phyloP scores from a whole-genome alignment of 2,329 filamentous ascomycete species.

The Claviceps spartinae region DNA sequence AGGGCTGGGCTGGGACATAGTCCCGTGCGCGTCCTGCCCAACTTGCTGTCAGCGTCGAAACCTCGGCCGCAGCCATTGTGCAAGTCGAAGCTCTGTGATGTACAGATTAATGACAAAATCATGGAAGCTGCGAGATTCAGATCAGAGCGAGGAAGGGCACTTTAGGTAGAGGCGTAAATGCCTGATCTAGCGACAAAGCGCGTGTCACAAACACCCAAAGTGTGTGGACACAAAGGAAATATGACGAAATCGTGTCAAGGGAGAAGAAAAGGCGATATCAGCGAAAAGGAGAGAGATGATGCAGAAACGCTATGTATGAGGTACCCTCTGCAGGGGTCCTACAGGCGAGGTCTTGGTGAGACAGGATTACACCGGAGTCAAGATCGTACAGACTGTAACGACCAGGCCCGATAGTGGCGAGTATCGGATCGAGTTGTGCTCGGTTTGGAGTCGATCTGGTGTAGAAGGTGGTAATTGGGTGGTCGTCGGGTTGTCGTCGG shows the following conservation, averaged over 20 bases:
- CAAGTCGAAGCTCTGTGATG: slow-evolving; percentile 30
- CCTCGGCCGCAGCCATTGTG: slow-evolving; percentile 41
- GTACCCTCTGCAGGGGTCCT: not conserved
- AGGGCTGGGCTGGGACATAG: slow-evolving; percentile 20
- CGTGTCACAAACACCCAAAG: too few relatives aligned
- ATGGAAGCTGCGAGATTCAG: slow-evolving; percentile 31
- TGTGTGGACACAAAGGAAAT: too few relatives aligned
- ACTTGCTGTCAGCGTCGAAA: slow-evolving; percentile 29
- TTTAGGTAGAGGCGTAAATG: too few relatives aligned
- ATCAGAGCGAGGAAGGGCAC: not conserved
- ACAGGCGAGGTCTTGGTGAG: not conserved
- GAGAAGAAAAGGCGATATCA: not conserved
- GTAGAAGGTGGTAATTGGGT: not conserved
- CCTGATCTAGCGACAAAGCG: too few relatives aligned
- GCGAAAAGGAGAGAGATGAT: not conserved
- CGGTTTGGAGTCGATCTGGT: not conserved
- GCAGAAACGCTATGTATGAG: not conserved
- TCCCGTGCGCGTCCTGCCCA: slow-evolving; percentile 28
- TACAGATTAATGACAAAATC: slow-evolving; percentile 30
- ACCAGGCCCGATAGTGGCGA: not conserved
- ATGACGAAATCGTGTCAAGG: not conserved
- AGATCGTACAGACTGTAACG: not conserved
- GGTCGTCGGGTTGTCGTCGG: too few relatives aligned
- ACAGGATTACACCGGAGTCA: not conserved
- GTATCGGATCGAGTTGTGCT: not conserved